Evolutionary conservation across 106 monocot species (phyloP), one percentile per base, ranked within the genome.

Genomic region (Apostasia shenzhenica): DNA sequence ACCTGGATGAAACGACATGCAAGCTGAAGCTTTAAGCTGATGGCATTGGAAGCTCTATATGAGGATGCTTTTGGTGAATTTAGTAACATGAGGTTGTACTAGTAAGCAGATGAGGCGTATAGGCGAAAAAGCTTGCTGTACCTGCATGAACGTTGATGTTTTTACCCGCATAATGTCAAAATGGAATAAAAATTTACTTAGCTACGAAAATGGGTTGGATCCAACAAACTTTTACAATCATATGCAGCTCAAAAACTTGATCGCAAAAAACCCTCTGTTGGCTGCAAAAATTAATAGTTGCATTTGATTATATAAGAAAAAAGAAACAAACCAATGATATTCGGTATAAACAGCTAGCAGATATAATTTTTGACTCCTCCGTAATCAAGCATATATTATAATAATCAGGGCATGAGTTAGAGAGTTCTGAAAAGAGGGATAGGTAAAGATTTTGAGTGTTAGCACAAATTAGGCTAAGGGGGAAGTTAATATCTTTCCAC

Each of bases 221-320:
- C 2, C 38, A 44, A 73, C 91, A 81, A 70, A 94, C 94, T 78
- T 97, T 87, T 75, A 92, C 86, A 76, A 97, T 79, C 62, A 86
- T 84, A 77, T 97, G 95, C 51, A 97, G 86, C 82, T 97, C 95
- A 73, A 97, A 97, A 3, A 97, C 89, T 89, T 97, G 95, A 47
- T 85, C 66, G 41, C 89, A 84, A 83, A 97, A 97, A 66, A 89
- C 75, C 78, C 89, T 89, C 81, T 97, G 95, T 75, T 97, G 95
- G 76, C 95, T 97, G 86, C 78, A 85, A 76, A 57, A 59, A 71
- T 76, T 63, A 73, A 48, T 73, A 41, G 59, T 45, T 41, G 40
- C 61, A 57, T 13, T 63, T 45, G 7, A 77, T 77, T 43, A 72
- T 13, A 67, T 45, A n/a, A 39, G 54, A 81, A 38, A 47, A 8